These are phyloP conservation scores for Penicillium sp. DNA, from an alignment of 2,329 filamentous ascomycete genomes.

Conservation along the genomic window DNA sequence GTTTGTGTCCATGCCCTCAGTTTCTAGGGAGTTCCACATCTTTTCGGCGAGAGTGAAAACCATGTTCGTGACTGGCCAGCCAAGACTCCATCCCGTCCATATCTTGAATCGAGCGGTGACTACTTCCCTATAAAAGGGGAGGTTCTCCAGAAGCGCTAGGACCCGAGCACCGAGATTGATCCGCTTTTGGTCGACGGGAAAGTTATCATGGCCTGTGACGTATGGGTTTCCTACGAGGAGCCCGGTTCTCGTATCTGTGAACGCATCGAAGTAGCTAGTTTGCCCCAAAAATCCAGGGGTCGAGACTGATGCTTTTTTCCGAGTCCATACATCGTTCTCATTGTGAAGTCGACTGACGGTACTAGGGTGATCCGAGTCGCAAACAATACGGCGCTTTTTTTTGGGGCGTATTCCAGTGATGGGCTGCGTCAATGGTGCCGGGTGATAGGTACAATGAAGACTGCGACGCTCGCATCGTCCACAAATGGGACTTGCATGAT, in stretches of 20 bases:
- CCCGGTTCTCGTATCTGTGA: conserved; percentile 12
- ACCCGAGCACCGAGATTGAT: conserved; percentile 25
- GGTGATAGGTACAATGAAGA: conserved; percentile 2
- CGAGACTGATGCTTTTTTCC: conserved; percentile 1
- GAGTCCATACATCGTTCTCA: conserved; percentile 1
- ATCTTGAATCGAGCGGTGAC: conserved; percentile 14
- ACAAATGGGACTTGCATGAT: conserved; percentile 14
- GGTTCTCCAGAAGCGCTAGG: conserved; percentile 20
- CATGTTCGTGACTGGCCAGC: conserved; percentile 17
- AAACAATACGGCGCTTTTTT: neutral
- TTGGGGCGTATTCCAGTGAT: neutral
- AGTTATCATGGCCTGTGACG: neutral
- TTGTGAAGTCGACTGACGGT: neutral
- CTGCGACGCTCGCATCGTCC: conserved; percentile 2
- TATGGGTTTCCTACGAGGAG: neutral
- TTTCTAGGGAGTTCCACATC: conserved; percentile 12
- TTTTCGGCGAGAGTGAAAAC: conserved; percentile 20
- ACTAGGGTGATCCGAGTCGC: neutral
- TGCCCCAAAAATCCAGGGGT: conserved; percentile 15
- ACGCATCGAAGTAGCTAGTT: conserved; percentile 21
- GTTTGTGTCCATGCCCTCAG: conserved; percentile 10
- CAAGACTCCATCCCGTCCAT: conserved; percentile 24
- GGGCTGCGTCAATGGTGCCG: neutral
- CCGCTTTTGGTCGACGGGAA: conserved; percentile 13
- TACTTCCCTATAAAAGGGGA: conserved; percentile 21